A percentile compares a stretch with the other conserved stretches of the same genome.
These are phyloP conservation scores for Cercospora sp. DNA, from an alignment of 2,329 filamentous ascomycete species.

Conservation along the genomic window DNA sequence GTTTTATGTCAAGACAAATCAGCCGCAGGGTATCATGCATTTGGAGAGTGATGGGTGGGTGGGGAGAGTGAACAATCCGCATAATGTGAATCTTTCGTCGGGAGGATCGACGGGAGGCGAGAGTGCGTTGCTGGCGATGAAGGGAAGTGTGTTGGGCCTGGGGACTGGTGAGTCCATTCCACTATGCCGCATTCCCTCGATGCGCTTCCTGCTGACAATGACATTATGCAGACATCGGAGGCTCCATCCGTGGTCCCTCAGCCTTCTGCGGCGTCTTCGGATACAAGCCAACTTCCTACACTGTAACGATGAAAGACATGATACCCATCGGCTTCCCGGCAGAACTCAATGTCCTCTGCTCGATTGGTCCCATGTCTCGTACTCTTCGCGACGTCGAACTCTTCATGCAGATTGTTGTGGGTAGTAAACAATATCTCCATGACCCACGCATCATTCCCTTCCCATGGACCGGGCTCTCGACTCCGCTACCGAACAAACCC, in stretches of 20 bases:
- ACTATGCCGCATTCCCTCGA: not conserved
- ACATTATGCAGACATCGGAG: constrained; percentile 54
- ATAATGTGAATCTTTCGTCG: constrained; percentile 24
- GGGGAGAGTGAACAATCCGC: constrained; percentile 20
- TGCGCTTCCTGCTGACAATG: not conserved
- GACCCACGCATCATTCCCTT: constrained; percentile 24
- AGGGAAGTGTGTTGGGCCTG: constrained; percentile 59
- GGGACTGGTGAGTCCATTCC: constrained; percentile 42
- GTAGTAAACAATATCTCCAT: constrained; percentile 18
- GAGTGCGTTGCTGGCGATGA: constrained; percentile 58
- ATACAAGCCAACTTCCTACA: constrained; percentile 36
- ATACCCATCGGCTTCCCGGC: constrained; percentile 21
- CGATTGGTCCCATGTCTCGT: constrained; percentile 22
- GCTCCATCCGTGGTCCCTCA: constrained; percentile 74
- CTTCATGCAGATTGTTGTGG: constrained; percentile 17
- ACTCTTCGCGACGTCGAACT: constrained; percentile 22
- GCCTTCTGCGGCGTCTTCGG: constrained; percentile 60
- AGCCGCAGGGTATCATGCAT: constrained; percentile 25
- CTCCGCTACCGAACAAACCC: constrained; percentile 1
- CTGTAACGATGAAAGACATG: constrained; percentile 21
- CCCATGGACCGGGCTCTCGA: constrained; percentile 23
- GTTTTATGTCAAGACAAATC: constrained; percentile 29
- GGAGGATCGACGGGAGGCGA: constrained; percentile 23
- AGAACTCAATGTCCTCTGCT: constrained; percentile 26
- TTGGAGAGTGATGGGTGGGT: constrained; percentile 20